Evolutionary conservation across 495 filamentous ascomycete genomes (phyloP).

Genomic region (Neurospora sp.): DNA sequence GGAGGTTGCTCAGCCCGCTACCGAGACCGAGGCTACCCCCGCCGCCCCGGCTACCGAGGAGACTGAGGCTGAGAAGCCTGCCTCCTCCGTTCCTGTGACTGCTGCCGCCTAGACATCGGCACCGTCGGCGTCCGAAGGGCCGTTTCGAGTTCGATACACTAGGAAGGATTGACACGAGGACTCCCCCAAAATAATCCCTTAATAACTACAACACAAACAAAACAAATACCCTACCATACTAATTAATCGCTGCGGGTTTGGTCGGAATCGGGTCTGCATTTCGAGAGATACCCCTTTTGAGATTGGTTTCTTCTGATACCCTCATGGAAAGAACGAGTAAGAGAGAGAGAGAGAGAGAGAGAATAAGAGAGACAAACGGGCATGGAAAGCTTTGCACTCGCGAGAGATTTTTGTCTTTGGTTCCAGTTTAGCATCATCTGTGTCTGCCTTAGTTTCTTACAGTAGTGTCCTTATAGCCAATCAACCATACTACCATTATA

Average conservation of each 20-base stretch:
- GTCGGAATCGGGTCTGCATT: slow-evolving; percentile 45
- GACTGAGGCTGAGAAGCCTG: slow-evolving; percentile 27
- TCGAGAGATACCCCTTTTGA: slow-evolving; percentile 41
- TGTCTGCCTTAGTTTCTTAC: not conserved
- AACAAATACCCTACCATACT: slow-evolving; percentile 20
- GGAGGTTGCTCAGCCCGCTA: slow-evolving; percentile 30
- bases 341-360: not conserved
- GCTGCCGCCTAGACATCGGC: slow-evolving; percentile 36
- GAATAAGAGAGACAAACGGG: not conserved
- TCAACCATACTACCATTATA: not conserved
- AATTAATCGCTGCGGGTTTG: slow-evolving; percentile 29
- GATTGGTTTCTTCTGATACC: slow-evolving; percentile 42
- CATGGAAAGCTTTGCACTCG: not conserved
- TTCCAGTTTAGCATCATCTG: not conserved
- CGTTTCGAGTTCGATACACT: slow-evolving; percentile 8
- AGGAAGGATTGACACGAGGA: slow-evolving; percentile 8
- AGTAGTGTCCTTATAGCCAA: not conserved
- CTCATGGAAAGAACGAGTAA: not conserved
- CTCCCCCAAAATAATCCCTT: slow-evolving; percentile 15
- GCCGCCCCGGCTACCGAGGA: slow-evolving; percentile 22
- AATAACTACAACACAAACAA: slow-evolving; percentile 10
- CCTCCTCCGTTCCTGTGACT: slow-evolving; percentile 30
- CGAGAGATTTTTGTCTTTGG: not conserved
- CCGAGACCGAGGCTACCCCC: slow-evolving; percentile 35
- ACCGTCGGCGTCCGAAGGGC: slow-evolving; percentile 4